Conservation (phyloP, 306 rosid genomes). For the Geum urbanum region DNA sequence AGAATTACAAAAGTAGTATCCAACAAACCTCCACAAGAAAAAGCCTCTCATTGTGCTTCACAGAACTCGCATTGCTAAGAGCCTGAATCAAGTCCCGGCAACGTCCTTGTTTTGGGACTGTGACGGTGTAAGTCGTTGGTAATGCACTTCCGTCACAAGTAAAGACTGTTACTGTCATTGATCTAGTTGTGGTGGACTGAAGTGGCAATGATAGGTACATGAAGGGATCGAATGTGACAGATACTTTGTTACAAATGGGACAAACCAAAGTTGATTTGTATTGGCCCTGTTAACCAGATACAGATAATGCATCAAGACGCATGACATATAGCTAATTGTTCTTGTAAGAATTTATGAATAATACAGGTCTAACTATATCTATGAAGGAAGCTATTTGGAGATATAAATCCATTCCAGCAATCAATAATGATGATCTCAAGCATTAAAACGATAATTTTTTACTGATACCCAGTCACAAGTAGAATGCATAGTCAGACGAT, state of each 20-base stretch:
- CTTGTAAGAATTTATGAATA: neutral
- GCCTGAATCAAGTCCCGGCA: constrained; percentile 92
- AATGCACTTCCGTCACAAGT: constrained; percentile 65
- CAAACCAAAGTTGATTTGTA: constrained; percentile 98
- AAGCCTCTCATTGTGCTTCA: constrained; percentile 78
- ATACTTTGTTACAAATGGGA: constrained; percentile 94
- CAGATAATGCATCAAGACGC: constrained; percentile 6
- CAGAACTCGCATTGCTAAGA: constrained; percentile 74
- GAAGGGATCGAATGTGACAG: constrained; percentile 97
- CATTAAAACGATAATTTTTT: neutral
- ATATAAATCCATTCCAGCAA: neutral
- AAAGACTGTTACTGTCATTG: constrained; percentile 77
- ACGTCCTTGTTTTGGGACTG: constrained; percentile 95
- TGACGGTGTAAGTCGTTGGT: constrained; percentile 71
- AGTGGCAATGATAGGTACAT: constrained; percentile 98
- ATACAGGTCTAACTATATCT: neutral
- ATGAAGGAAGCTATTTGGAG: neutral
- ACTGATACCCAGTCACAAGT: too few species aligned
- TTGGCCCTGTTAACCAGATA: constrained; percentile 66
- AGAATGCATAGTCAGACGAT: neutral
- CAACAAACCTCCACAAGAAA: constrained; percentile 74
- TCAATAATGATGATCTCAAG: neutral
- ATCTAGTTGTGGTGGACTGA: constrained; percentile 67
- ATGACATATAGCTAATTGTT: neutral
- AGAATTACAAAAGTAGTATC: constrained; percentile 8